Evolutionary conservation across 2,329 filamentous ascomycete genomes (phyloP), one percentile per base, ranked within the genome.

Genomic region (Colletotrichum sp.): DNA sequence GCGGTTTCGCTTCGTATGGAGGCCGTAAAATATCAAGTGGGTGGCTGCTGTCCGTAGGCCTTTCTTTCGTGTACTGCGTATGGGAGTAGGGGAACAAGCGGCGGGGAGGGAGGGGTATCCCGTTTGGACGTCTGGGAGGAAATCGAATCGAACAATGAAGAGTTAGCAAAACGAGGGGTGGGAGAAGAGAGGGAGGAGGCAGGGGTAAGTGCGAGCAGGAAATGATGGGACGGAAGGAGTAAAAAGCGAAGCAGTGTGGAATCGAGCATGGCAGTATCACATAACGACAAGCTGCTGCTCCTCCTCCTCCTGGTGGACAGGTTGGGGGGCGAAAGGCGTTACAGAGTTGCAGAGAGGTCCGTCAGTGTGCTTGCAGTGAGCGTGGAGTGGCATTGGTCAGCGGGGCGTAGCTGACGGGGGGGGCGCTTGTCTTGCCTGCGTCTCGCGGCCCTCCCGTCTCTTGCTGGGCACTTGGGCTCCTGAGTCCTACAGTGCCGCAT

Each of bases 321-420:
- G 62, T 71, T 43, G 69, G 72, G 64, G 61, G 69, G 73, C 69
- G 61, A 72, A 67, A 61, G 62, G 69, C 70, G 73, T 75, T 75
- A 75, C 73, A 75, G 73, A 75, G 70, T 75, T 75, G 73, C 73
- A 75, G 70, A 75, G 52, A 73, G 16, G 38, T 71, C 55, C 56
- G 73, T 75, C 73, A 75, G 56, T 73, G 73, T 75, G 73, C 58
- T 68, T 75, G 73, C 73, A 75, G 73, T 75, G 73, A 68, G 73
- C 58, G 64, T 75, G 64, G 70, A 75, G 73, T 73, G 70, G 73
- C 70, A 75, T 73, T 75, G 73, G 73, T 68, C 73, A 68, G 73
- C 43, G 66, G 70, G 73, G 73, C 52, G 55, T 68, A 67, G 62
- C 34, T 60, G 70, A 73, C 64, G 28, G 55, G 43, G 62, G 62